A percentile compares a stretch with the other conserved stretches of the same genome.
These are phyloP conservation scores for Mycocentrospora acerina DNA, from an alignment of 2,329 filamentous ascomycete species.

Conservation along the genomic window DNA sequence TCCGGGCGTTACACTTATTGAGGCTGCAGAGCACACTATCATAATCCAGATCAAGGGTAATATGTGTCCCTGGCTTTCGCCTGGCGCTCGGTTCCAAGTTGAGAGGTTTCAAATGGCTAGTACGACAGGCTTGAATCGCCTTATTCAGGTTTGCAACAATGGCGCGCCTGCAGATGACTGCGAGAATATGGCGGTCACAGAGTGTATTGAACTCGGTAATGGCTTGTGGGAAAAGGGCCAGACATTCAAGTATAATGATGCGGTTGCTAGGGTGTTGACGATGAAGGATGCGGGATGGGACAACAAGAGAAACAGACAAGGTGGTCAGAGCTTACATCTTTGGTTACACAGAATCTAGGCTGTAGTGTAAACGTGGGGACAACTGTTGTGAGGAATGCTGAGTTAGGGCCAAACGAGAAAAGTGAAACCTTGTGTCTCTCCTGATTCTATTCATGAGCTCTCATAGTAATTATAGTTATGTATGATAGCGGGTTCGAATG, in stretches of 20 bases:
- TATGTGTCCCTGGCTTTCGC: constrained; percentile 33
- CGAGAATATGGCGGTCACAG: constrained; percentile 32
- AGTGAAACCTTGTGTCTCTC: no score
- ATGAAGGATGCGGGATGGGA: constrained; percentile 36
- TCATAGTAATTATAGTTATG: no score
- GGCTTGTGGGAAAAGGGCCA: constrained; percentile 39
- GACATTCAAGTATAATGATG: constrained; percentile 36
- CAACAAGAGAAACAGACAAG: constrained; percentile 31
- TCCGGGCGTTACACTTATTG: constrained; percentile 27
- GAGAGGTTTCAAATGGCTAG: constrained; percentile 27
- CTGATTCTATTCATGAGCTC: no score
- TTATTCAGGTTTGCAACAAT: constrained; percentile 33
- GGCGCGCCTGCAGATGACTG: constrained; percentile 18
- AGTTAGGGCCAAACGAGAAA: no score
- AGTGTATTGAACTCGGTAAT: constrained; percentile 38
- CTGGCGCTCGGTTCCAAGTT: constrained; percentile 24
- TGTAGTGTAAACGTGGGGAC: no score
- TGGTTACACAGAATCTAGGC: constrained; percentile 29
- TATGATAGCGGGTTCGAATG: no score
- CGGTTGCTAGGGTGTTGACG: constrained; percentile 32
- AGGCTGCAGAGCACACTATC: constrained; percentile 27
- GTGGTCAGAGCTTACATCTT: constrained; percentile 30
- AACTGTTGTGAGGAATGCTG: no score
- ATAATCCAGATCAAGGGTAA: constrained; percentile 30
- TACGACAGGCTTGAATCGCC: constrained; percentile 28